A percentile compares a stretch with the other conserved stretches of the same genome.
phyloP scores from a whole-genome alignment of 2,329 filamentous ascomycete species.

The Colletotrichum trifolii region DNA sequence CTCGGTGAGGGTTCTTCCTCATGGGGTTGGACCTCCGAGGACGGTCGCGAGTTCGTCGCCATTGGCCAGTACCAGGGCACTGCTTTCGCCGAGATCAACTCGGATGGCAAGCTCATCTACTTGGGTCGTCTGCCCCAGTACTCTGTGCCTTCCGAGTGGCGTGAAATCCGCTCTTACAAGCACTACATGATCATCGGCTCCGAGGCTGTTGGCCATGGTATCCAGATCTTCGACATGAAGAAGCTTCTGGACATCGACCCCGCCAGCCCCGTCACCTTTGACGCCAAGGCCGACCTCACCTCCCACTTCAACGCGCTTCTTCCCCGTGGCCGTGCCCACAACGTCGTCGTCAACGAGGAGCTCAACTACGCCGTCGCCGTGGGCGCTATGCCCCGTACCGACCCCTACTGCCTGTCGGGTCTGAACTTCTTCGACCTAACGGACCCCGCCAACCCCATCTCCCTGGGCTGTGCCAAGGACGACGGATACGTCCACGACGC shows the following conservation, averaged over 20 bases:
- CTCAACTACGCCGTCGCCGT: slow-evolving; percentile 56
- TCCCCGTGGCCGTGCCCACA: slow-evolving; percentile 52
- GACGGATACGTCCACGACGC: slow-evolving; percentile 73
- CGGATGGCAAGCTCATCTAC: slow-evolving; percentile 61
- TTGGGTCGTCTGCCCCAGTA: slow-evolving; percentile 64
- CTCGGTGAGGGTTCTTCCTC: slow-evolving; percentile 51
- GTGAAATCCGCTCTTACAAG: slow-evolving; percentile 60
- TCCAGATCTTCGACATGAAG: slow-evolving; percentile 73
- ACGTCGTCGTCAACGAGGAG: slow-evolving; percentile 62
- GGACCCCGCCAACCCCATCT: slow-evolving; percentile 62
- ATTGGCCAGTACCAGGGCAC: slow-evolving; percentile 65
- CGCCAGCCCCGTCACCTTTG: slow-evolving; percentile 53
- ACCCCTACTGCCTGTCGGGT: slow-evolving; percentile 58
- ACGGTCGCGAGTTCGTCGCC: slow-evolving; percentile 65
- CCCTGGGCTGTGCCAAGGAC: slow-evolving; percentile 62
- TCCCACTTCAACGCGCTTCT: slow-evolving; percentile 53
- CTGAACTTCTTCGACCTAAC: slow-evolving; percentile 69
- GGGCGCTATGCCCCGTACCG: slow-evolving; percentile 42
- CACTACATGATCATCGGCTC: slow-evolving; percentile 52
- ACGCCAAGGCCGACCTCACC: slow-evolving; percentile 53
- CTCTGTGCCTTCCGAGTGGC: slow-evolving; percentile 58
- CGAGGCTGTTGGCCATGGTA: slow-evolving; percentile 61
- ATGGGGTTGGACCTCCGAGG: slow-evolving; percentile 64
- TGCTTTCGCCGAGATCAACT: slow-evolving; percentile 63
- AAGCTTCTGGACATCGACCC: slow-evolving; percentile 63